phyloP scores from a whole-genome alignment of 805 yeast genomes.

The Teunomyces atbi region DNA sequence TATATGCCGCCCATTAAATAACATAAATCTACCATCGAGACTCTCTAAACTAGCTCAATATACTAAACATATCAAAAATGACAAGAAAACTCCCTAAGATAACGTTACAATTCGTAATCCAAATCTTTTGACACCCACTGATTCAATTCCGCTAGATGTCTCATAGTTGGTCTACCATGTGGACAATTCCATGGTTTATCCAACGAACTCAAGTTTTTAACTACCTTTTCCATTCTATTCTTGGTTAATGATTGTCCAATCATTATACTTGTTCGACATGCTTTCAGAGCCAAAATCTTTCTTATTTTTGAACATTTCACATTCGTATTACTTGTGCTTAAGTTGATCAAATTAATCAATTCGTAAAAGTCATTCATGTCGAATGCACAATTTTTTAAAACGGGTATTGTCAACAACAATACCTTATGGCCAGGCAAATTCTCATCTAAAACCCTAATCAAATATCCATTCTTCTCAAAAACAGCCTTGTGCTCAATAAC shows the following conservation, averaged over 20 bases:
- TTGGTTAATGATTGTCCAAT: slow-evolving; percentile 69
- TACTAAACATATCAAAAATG: too few species aligned
- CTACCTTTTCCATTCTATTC: slow-evolving; percentile 65
- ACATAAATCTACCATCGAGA: too few species aligned
- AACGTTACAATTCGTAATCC: slow-evolving; percentile 9
- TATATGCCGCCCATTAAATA: too few species aligned
- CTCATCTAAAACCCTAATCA: slow-evolving; percentile 47
- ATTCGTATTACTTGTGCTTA: slow-evolving; percentile 27
- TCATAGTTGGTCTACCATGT: slow-evolving; percentile 96
- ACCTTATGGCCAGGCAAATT: slow-evolving; percentile 57
- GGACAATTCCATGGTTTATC: slow-evolving; percentile 98
- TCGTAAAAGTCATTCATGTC: slow-evolving; percentile 72
- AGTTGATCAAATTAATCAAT: slow-evolving; percentile 63
- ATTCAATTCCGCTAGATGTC: slow-evolving; percentile 71
- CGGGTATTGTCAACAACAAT: slow-evolving; percentile 62
- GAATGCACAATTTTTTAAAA: slow-evolving; percentile 67
- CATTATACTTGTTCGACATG: slow-evolving; percentile 93
- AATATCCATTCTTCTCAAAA: slow-evolving; percentile 76
- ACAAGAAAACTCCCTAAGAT: too few species aligned
- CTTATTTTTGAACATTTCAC: slow-evolving; percentile 75
- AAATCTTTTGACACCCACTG: slow-evolving; percentile 11
- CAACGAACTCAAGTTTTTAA: slow-evolving; percentile 61
- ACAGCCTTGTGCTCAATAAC: slow-evolving; percentile 58
- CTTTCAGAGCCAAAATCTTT: slow-evolving; percentile 88
- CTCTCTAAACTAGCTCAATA: too few species aligned